phyloP scores from a whole-genome alignment of 495 filamentous ascomycete species.

The Xylaria nigripes region DNA sequence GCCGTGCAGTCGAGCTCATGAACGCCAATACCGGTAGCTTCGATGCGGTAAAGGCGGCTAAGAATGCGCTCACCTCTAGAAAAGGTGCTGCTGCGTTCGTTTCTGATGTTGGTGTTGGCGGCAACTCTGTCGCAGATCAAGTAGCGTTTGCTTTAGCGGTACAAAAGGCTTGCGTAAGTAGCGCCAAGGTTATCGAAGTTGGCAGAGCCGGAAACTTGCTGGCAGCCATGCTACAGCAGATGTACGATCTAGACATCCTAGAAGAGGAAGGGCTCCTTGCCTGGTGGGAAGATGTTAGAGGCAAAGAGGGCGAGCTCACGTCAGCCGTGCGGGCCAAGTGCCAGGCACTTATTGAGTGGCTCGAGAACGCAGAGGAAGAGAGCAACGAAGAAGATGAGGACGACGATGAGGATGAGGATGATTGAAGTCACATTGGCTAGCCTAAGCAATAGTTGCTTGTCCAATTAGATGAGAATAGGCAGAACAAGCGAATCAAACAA shows the following conservation, averaged over 20 bases:
- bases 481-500: too few species aligned
- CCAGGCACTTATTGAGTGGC: slow-evolving; percentile 73
- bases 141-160: slow-evolving; percentile 74
- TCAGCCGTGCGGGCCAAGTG: slow-evolving; percentile 60
- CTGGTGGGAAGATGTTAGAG: slow-evolving; percentile 77
- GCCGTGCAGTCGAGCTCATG: slow-evolving; percentile 66
- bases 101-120: slow-evolving; percentile 43
- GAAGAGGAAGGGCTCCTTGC: slow-evolving; percentile 81
- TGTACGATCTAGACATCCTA: slow-evolving; percentile 76
- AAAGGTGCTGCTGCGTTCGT: slow-evolving; percentile 44
- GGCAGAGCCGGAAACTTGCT: slow-evolving; percentile 53
- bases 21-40: slow-evolving; percentile 43
- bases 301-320: slow-evolving; percentile 57
- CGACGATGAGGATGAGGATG: slow-evolving; percentile 38
- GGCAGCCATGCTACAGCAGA: slow-evolving; percentile 64
- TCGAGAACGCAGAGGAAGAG: slow-evolving; percentile 76
- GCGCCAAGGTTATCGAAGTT: slow-evolving; percentile 43
- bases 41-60: slow-evolving; percentile 57
- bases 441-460: background rate
- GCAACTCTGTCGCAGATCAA: slow-evolving; percentile 49
- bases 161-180: slow-evolving; percentile 66
- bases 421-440: background rate
- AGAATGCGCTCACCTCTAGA: slow-evolving; percentile 42
- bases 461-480: background rate
- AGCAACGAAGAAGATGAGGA: slow-evolving; percentile 65